phyloP scores from a whole-genome alignment of 202 grass and related monocot species.

The Setaria italica region DNA sequence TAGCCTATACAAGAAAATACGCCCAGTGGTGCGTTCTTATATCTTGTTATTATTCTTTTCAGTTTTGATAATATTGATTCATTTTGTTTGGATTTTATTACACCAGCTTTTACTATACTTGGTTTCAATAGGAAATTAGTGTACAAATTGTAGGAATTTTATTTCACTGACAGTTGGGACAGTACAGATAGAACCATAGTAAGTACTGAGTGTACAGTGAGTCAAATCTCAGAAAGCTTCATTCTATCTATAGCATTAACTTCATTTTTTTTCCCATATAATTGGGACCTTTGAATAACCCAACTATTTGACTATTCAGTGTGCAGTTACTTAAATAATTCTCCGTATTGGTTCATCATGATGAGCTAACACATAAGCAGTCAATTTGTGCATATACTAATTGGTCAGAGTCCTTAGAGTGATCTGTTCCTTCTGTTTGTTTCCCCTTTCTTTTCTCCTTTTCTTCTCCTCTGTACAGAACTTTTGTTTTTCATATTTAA shows the following conservation, averaged over 20 bases:
- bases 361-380: not conserved
- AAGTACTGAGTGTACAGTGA: not conserved
- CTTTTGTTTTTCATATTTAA: not conserved
- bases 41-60: slow-evolving; percentile 26
- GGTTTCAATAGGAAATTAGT: not conserved
- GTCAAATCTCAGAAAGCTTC: not conserved
- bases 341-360: not conserved
- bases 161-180: not conserved
- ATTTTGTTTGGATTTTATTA: not conserved
- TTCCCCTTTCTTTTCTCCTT: not conserved
- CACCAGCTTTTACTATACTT: not conserved
- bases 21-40: slow-evolving; percentile 76
- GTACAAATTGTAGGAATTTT: not conserved
- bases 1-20: slow-evolving; percentile 92
- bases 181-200: not conserved
- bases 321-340: not conserved
- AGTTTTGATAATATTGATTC: not conserved
- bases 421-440: not conserved
- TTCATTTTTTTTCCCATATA: not conserved
- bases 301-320: not conserved
- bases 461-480: not conserved
- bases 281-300: slow-evolving; percentile 6
- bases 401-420: not conserved
- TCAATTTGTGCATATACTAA: not conserved
- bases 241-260: not conserved